These are phyloP conservation scores for Starmera caribaea DNA, from an alignment of 805 yeast species.

Conservation along the genomic window DNA sequence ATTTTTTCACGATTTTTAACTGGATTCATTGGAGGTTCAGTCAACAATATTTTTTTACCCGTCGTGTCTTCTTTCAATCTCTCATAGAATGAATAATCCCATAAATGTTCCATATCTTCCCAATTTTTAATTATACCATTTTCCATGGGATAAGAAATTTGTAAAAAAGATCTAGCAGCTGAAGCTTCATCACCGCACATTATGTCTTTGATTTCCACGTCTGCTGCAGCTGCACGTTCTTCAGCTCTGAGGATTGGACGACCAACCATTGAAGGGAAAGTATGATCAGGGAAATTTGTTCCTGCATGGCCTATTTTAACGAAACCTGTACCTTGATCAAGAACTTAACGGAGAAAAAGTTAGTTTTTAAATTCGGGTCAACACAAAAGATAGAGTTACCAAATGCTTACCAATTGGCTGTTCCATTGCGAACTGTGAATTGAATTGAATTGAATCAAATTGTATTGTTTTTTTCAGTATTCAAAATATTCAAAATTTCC, in stretches of 20 bases:
- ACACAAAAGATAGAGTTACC: too few relatives aligned
- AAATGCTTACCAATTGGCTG: constrained; percentile 12
- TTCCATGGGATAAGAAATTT: constrained; percentile 97
- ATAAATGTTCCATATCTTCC: constrained; percentile 97
- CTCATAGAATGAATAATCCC: constrained; percentile 97
- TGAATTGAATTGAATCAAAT: too few relatives aligned
- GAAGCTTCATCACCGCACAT: constrained; percentile 98
- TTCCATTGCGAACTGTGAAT: constrained; percentile 1
- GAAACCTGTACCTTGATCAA: constrained; percentile 98
- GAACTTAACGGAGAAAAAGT: constrained; percentile 34
- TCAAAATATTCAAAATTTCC: too few relatives aligned
- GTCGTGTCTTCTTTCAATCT: constrained; percentile 74
- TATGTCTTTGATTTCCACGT: constrained; percentile 79
- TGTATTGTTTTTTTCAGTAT: too few relatives aligned
- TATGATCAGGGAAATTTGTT: constrained; percentile 91
- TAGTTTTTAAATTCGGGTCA: neutral
- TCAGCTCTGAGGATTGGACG: constrained; percentile 96
- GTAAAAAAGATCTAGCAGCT: constrained; percentile 80
- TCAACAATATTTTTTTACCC: constrained; percentile 75
- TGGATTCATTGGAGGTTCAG: constrained; percentile 99
- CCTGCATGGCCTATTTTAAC: constrained; percentile 97
- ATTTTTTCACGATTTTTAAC: constrained; percentile 77
- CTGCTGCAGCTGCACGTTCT: constrained; percentile 68
- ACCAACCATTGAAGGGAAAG: constrained; percentile 96
- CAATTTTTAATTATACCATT: constrained; percentile 95